Evolutionary conservation across 2,329 filamentous ascomycete genomes (phyloP).

Genomic region (Talaromyces sp.): DNA sequence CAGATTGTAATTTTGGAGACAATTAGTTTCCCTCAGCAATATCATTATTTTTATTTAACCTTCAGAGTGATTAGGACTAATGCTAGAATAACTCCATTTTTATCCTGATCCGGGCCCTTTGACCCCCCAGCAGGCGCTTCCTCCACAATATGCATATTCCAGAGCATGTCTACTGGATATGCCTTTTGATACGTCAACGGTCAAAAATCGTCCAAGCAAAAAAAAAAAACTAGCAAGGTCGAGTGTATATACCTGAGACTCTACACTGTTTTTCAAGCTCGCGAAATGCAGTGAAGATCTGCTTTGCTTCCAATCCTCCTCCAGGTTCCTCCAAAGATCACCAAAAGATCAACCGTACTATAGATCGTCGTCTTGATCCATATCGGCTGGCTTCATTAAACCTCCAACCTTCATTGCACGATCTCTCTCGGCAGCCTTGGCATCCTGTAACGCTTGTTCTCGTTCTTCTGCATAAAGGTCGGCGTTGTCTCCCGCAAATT

Average conservation of each 20-base stretch:
- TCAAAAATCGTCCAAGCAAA: not conserved
- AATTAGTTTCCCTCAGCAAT: not conserved
- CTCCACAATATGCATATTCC: constrained; percentile 1
- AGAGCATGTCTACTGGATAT: constrained; percentile 4
- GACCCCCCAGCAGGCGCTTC: not conserved
- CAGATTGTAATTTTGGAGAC: not conserved
- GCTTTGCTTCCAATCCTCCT: not conserved
- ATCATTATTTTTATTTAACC: constrained; percentile 1
- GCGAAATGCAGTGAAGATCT: not conserved
- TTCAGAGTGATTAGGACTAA: not conserved
- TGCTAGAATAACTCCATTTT: not conserved
- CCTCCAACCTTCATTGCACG: constrained; percentile 92
- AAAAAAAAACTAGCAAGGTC: not conserved
- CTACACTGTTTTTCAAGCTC: not conserved
- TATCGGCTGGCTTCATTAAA: constrained; percentile 92
- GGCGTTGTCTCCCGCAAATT: constrained; percentile 92
- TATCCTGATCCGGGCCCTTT: not conserved
- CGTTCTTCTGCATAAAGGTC: constrained; percentile 92
- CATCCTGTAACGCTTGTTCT: constrained; percentile 81
- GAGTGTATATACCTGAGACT: constrained; percentile 1
- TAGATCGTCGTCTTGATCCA: constrained; percentile 74
- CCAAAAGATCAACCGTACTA: constrained; percentile 62
- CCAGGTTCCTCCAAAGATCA: not conserved
- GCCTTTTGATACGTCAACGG: constrained; percentile 6
- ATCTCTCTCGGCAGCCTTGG: constrained; percentile 82